Evolutionary conservation across 2,329 filamentous ascomycete genomes (phyloP), one percentile per base, ranked within the genome.

Genomic region (Verticillium zaregamsianum): DNA sequence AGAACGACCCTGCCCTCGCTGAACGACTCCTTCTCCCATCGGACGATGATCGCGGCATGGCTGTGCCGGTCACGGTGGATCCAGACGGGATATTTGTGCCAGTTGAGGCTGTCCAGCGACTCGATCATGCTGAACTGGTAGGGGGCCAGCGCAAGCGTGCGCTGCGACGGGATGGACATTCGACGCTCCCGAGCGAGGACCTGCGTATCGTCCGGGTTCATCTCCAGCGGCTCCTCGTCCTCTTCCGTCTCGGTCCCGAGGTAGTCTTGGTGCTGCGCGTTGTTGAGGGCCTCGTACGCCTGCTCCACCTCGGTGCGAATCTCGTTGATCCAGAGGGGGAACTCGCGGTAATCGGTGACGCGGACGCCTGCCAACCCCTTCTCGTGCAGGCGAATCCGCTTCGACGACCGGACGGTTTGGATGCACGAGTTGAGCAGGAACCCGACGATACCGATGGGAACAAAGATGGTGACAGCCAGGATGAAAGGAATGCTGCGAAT

Each of bases 11-110:
- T 86, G 0, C 94, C 94, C 75, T 98, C 93, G 2, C 83, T 80
- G 68, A 93, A 96, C 0, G 75, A 77, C 59, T 82, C 78, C 71
- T 86, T 88, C 45, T 90, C 85, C 62, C 81, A 85, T 40, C 94
- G 85, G 39, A 96, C 88, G 65, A 98, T 91, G 57, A 98, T 96
- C 3, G 93, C 93, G 0, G 93, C 94, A 74, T 98, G 94, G 63
- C 86, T 91, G 72, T 97, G 92, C n/a, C 82, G 78, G 60, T 87
- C 83, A 6, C 93, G 90, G 66, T 90, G 89, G 45, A 95, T 93
- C 76, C 90, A 88, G 3, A 93, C 86, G 1, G 83, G 85, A 66
- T 86, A 88, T 72, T 89, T 90, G 57, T 81, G 79, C 83, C 86
- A 89, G 5, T 82, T 80, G 2, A 89, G 71, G n/a, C 74, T 72